Conservation (phyloP, 164 flowering plant genomes). For the Magnolia changhungtana region DNA sequence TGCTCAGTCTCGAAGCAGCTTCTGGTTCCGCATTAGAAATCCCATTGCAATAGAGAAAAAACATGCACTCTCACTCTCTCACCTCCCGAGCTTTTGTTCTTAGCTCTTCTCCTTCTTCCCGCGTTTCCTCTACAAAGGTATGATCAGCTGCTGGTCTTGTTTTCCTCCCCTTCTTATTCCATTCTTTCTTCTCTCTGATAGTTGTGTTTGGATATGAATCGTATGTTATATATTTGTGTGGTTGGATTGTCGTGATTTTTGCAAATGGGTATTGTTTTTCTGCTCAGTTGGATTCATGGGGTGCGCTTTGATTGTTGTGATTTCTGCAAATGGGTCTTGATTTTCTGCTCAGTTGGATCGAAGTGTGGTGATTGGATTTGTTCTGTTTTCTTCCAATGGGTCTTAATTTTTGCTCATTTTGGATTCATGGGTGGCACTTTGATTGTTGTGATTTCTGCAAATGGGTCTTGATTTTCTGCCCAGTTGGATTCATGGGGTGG, state of each 20-base stretch:
- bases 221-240: no score
- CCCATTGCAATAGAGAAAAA: not conserved
- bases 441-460: slow-evolving; percentile 1
- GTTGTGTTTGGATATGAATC: no score
- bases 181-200: not conserved
- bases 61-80: not conserved
- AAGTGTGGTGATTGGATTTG: not conserved
- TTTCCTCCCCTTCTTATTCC: not conserved
- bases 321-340: not conserved
- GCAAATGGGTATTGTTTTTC: not conserved
- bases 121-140: not conserved
- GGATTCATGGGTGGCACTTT: not conserved
- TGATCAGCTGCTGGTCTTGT: not conserved
- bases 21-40: not conserved
- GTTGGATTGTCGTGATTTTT: not conserved
- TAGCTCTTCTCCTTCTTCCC: not conserved
- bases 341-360: not conserved
- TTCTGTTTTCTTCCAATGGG: not conserved
- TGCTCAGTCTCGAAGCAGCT: not conserved
- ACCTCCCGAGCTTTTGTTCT: not conserved
- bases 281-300: not conserved
- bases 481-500: not conserved
- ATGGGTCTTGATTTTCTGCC: not conserved
- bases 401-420: not conserved
- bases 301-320: not conserved